Base-by-base conservation (phyloP, 169 alveolate genomes). In the Cyclospora cayetanensis region DNA sequence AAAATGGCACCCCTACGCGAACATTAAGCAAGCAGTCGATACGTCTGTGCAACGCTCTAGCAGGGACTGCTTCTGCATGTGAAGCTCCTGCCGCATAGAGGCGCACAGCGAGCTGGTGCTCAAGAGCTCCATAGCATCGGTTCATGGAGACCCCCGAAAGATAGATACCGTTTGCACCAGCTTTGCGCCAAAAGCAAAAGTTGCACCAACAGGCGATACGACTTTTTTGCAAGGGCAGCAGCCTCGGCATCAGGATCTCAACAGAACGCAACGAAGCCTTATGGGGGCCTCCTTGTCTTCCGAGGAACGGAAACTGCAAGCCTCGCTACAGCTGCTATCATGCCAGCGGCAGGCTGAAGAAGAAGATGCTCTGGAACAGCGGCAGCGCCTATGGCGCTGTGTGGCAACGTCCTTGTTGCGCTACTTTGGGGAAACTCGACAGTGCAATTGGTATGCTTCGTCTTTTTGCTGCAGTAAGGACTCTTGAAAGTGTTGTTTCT, bases 281-380 rank as follows among this genome's bases (percentile, higher is more conserved):
- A 70, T 70, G 83, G 83, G 83, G 50, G 83, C 83, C 46, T 34
- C 46, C 53, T 50, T 70, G 11, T 70, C 83, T 1, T 35, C 83
- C 15, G 83, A 70, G 83, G 83, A 70, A 39, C 34, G 31, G 2
- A 50, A 29, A 35, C 83, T 70, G 83, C 83, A 70, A 39, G 83
- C 83, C 22, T 35, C 83, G 50, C 53, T 70, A 55, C 83, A 37
- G 53, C 83, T 70, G 53, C 83, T 70, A 15, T 34, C 83, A 5
- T 31, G 15, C 22, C 29, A 70, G 27, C 55, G 15, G 25, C 83
- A 29, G 79, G 43, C 34, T 12, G 18, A 27, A 66, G 79, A 35
- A 66, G 41, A 25, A 25, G 20, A 66, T 4, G 43, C n/a, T 35
- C 79, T 27, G 79, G 46, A 66, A 7, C 77, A 66, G 77, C 77